phyloP scores from a whole-genome alignment of 2,329 filamentous ascomycete genomes.

The Arthrobotrys megalospora region DNA sequence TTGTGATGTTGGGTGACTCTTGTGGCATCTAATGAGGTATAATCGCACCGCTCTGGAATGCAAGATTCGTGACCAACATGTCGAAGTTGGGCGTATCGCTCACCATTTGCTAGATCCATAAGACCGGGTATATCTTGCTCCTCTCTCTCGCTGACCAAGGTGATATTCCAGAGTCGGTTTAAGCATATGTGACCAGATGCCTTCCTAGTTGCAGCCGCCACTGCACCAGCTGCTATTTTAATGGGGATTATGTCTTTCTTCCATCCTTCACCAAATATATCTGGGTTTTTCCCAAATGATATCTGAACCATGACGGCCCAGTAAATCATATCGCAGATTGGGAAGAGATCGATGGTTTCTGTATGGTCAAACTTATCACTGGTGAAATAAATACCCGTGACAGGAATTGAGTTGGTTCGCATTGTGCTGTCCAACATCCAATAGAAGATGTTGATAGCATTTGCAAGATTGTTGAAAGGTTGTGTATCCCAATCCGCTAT shows the following conservation, averaged over 20 bases:
- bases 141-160: constrained; percentile 18
- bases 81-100: constrained; percentile 11
- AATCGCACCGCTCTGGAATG: constrained; percentile 22
- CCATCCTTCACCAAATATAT: constrained; percentile 18
- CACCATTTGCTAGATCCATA: background rate
- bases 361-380: background rate
- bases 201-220: background rate
- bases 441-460: constrained; percentile 10
- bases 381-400: constrained; percentile 19
- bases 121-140: constrained; percentile 35
- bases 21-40: constrained; percentile 29
- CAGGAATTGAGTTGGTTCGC: background rate
- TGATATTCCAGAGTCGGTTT: constrained; percentile 38
- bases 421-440: constrained; percentile 35
- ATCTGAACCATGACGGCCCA: constrained; percentile 30
- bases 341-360: constrained; percentile 16
- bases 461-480: constrained; percentile 6
- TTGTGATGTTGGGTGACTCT: constrained; percentile 30
- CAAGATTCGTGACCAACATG: constrained; percentile 34
- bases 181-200: constrained; percentile 22
- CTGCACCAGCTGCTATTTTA: constrained; percentile 15
- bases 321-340: constrained; percentile 28
- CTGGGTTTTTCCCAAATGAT: constrained; percentile 7
- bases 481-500: background rate
- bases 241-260: constrained; percentile 21